These are phyloP conservation scores for Boletus edulis DNA, from an alignment of 768 basidiomycete genomes.

Conservation along the genomic window DNA sequence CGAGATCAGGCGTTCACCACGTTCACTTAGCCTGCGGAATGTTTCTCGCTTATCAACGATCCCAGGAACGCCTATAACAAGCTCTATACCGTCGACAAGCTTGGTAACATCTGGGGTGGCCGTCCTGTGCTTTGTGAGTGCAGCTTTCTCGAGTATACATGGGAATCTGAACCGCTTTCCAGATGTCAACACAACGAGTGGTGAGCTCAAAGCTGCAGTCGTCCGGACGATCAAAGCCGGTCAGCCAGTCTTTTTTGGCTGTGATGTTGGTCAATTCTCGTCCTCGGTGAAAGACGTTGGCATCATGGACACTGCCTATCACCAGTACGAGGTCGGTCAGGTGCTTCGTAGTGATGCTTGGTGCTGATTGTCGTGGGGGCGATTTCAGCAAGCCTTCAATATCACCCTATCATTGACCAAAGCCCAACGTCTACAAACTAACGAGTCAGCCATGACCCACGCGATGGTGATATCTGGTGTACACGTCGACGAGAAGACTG, in stretches of 20 bases:
- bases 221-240: constrained; percentile 86
- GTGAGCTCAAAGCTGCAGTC: constrained; percentile 77
- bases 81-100: constrained; percentile 88
- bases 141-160: background rate
- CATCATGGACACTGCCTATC: constrained; percentile 84
- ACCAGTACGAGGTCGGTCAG: constrained; percentile 67
- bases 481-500: constrained; percentile 68
- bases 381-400: constrained; percentile 70
- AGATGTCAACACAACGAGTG: constrained; percentile 90
- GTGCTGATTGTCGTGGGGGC: constrained; percentile 4
- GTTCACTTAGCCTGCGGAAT: constrained; percentile 54
- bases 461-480: constrained; percentile 87
- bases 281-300: constrained; percentile 55
- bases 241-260: constrained; percentile 92
- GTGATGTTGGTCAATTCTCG: constrained; percentile 90
- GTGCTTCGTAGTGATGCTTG: background rate
- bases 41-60: constrained; percentile 93
- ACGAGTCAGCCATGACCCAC: constrained; percentile 92
- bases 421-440: constrained; percentile 76
- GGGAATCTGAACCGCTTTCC: background rate
- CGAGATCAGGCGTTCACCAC: background rate
- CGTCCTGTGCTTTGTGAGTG: constrained; percentile 77
- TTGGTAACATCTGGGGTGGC: constrained; percentile 91
- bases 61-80: constrained; percentile 82
- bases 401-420: constrained; percentile 80